phyloP scores from a whole-genome alignment of 352 stramenopile genomes.

The Globisporangium cylindrosporum region DNA sequence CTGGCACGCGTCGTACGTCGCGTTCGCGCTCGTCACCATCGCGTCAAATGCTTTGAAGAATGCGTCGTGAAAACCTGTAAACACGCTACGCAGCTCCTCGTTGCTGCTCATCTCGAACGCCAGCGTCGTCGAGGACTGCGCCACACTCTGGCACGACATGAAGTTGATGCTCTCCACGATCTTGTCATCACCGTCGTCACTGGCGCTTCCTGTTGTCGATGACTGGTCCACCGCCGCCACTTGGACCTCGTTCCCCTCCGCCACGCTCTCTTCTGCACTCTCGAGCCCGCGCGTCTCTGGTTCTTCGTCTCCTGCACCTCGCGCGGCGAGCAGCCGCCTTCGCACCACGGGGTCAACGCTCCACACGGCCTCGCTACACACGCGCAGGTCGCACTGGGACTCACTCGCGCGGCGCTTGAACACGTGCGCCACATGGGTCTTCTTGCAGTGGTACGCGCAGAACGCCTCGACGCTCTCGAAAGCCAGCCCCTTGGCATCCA shows the following conservation, averaged over 20 bases:
- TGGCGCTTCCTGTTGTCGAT: not conserved
- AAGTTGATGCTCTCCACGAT: conserved; percentile 28
- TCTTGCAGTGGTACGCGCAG: conserved; percentile 59
- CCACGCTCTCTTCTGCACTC: conserved; percentile 15
- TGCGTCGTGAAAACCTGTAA: conserved; percentile 49
- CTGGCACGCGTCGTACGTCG: conserved; percentile 58
- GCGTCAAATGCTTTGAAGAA: conserved; percentile 69
- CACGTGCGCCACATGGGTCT: conserved; percentile 19
- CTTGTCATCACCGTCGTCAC: conserved; percentile 13
- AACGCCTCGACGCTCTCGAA: conserved; percentile 45
- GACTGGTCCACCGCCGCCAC: not conserved
- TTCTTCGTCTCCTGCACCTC: not conserved
- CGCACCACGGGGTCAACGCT: conserved; percentile 5
- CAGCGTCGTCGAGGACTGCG: conserved; percentile 31
- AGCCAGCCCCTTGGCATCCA: conserved; percentile 40
- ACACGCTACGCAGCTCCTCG: conserved; percentile 28
- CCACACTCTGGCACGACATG: conserved; percentile 36
- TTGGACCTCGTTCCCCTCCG: not conserved
- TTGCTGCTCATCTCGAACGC: conserved; percentile 37
- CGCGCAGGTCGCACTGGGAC: conserved; percentile 16
- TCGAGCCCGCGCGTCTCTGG: conserved; percentile 20
- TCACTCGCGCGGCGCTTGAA: conserved; percentile 11
- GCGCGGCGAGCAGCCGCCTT: not conserved
- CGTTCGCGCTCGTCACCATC: conserved; percentile 55
- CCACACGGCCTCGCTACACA: conserved; percentile 1